Conservation (phyloP, 805 yeast genomes). For the Teunomyces stri region DNA sequence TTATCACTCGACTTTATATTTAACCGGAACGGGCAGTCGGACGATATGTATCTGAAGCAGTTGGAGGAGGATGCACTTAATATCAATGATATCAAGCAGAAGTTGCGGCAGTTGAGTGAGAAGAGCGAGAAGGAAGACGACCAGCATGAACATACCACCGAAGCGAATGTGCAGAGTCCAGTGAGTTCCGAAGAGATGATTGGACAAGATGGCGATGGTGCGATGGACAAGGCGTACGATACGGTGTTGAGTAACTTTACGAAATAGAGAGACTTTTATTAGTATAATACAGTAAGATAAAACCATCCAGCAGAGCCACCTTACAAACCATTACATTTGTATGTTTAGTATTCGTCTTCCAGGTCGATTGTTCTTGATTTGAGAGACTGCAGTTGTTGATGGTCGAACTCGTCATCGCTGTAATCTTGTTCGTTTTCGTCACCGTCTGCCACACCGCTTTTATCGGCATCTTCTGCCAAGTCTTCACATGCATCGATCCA, state of each 20-base stretch:
- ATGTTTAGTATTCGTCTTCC: slow-evolving; percentile 26
- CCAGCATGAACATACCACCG: background rate
- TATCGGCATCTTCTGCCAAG: slow-evolving; percentile 64
- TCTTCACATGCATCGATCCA: slow-evolving; percentile 98
- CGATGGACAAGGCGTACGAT: slow-evolving; percentile 20
- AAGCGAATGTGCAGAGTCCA: background rate
- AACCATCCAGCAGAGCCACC: background rate
- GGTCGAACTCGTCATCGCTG: slow-evolving; percentile 33
- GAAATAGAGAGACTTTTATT: slow-evolving; percentile 1
- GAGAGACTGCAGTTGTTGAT: slow-evolving; percentile 5
- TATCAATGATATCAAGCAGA: slow-evolving; percentile 11
- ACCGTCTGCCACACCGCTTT: slow-evolving; percentile 17
- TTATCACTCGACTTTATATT: slow-evolving; percentile 26
- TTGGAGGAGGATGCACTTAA: slow-evolving; percentile 11
- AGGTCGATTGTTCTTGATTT: slow-evolving; percentile 23
- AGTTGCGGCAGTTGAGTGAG: slow-evolving; percentile 5
- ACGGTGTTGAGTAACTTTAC: slow-evolving; percentile 13
- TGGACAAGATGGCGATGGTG: slow-evolving; percentile 5
- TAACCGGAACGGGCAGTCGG: slow-evolving; percentile 6
- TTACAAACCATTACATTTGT: background rate
- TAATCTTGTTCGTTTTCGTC: slow-evolving; percentile 28
- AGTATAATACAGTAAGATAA: background rate
- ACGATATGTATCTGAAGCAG: slow-evolving; percentile 2
- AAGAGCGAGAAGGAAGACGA: background rate
- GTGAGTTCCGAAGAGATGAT: background rate